Conservation (phyloP, 148 eudicot genomes). For the Beta vulgaris region DNA sequence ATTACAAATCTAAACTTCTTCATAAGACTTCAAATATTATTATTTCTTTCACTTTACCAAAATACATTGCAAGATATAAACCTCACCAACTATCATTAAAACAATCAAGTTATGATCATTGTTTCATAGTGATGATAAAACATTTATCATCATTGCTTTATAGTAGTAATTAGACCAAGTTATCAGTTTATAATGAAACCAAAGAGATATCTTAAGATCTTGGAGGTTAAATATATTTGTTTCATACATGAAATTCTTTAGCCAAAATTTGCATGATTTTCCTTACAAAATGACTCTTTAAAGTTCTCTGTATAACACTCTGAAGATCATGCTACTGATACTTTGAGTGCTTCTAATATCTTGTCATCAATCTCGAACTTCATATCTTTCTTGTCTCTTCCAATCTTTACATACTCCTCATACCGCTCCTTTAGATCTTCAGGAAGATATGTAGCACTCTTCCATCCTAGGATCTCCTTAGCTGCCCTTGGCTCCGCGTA, state of each 20-base stretch:
- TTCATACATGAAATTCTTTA: slow-evolving; percentile 1
- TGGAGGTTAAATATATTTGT: neutral
- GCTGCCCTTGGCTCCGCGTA: slow-evolving; percentile 98
- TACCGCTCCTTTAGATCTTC: slow-evolving; percentile 84
- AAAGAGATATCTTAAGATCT: neutral
- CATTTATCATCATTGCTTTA: no score
- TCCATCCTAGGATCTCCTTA: slow-evolving; percentile 74
- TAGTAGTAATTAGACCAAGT: no score
- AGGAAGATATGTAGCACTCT: slow-evolving; percentile 56
- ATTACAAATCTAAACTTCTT: no score
- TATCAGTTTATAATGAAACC: no score
- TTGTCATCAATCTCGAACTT: slow-evolving; percentile 79
- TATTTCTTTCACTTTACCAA: no score
- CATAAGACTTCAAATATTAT: no score
- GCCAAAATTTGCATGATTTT: slow-evolving; percentile 21
- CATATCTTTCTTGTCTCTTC: slow-evolving; percentile 79
- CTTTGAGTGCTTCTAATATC: slow-evolving; percentile 68
- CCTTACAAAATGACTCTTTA: neutral
- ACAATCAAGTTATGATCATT: no score
- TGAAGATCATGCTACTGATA: slow-evolving; percentile 41
- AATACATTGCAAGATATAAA: no score
- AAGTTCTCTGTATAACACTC: neutral
- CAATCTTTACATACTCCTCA: slow-evolving; percentile 88
- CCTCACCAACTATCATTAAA: no score
- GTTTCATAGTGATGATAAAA: no score